These are phyloP conservation scores for Heliamphora exappendiculata DNA, from an alignment of 148 eudicot genomes.

Conservation along the genomic window DNA sequence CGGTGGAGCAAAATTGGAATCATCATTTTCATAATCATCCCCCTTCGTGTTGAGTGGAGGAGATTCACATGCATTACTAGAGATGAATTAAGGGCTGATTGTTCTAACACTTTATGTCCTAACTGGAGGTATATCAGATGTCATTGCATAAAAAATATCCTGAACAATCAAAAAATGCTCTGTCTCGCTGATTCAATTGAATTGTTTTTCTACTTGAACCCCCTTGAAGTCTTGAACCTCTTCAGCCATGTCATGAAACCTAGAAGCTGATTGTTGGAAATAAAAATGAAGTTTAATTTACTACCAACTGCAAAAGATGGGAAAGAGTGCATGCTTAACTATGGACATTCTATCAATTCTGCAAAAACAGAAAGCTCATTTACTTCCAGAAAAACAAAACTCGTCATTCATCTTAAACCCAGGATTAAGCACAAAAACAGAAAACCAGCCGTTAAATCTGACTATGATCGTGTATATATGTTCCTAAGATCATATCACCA, in stretches of 20 bases:
- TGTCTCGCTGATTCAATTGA: not conserved
- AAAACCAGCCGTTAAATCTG: not conserved
- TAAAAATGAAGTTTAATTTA: not conserved
- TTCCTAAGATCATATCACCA: not conserved
- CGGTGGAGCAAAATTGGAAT: conserved; percentile 81
- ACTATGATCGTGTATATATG: not conserved
- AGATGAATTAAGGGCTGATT: conserved; percentile 44
- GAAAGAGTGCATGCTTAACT: not conserved
- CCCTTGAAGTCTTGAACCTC: not conserved
- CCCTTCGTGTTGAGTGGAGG: conserved; percentile 57
- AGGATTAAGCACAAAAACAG: not conserved
- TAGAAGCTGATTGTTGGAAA: not conserved
- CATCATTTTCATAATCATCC: conserved; percentile 90
- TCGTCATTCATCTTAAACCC: not conserved
- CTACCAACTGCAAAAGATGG: not conserved
- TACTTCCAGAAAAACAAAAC: not conserved
- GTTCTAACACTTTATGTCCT: conserved; percentile 59
- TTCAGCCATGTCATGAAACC: not conserved
- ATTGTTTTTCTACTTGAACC: not conserved
- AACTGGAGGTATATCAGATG: conserved; percentile 44
- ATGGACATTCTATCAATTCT: not conserved
- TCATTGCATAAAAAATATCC: conserved; percentile 28
- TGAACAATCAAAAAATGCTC: not conserved
- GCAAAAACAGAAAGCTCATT: not conserved
- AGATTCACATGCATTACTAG: conserved; percentile 55